Evolutionary conservation across 306 rosid genomes (phyloP).

Genomic region (Medicago arabica): DNA sequence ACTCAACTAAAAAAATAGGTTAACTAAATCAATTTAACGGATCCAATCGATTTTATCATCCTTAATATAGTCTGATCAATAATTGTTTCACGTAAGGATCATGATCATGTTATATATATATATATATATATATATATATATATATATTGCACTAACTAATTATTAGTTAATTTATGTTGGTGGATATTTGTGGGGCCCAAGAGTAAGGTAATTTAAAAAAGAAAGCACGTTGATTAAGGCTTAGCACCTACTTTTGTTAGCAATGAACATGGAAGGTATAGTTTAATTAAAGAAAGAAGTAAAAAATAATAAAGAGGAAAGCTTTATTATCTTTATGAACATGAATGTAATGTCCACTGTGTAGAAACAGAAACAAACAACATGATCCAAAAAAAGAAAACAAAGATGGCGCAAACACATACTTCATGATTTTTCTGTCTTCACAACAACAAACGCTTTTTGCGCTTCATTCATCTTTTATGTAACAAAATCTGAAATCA

Average conservation of each 20-base stretch:
- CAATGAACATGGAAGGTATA: constrained; percentile 34
- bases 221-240: constrained; percentile 23
- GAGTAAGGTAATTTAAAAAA: neutral
- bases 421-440: constrained; percentile 28
- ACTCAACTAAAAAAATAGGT: too few relatives aligned
- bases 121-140: too few relatives aligned
- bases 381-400: neutral
- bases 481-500: constrained; percentile 37
- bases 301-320: constrained; percentile 11
- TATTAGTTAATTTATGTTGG: neutral
- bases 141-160: too few relatives aligned
- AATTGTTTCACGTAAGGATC: too few relatives aligned
- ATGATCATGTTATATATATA: too few relatives aligned
- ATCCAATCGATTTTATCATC: too few relatives aligned
- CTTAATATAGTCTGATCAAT: too few relatives aligned
- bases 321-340: constrained; percentile 4
- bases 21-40: too few relatives aligned
- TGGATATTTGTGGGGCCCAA: neutral
- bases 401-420: constrained; percentile 36
- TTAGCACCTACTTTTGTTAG: constrained; percentile 34
- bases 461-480: constrained; percentile 31
- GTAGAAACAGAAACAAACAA: constrained; percentile 31
- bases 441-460: constrained; percentile 40
- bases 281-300: constrained; percentile 6
- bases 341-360: constrained; percentile 26